Conservation (phyloP, 768 basidiomycete genomes). For the Lyophyllum decastes region DNA sequence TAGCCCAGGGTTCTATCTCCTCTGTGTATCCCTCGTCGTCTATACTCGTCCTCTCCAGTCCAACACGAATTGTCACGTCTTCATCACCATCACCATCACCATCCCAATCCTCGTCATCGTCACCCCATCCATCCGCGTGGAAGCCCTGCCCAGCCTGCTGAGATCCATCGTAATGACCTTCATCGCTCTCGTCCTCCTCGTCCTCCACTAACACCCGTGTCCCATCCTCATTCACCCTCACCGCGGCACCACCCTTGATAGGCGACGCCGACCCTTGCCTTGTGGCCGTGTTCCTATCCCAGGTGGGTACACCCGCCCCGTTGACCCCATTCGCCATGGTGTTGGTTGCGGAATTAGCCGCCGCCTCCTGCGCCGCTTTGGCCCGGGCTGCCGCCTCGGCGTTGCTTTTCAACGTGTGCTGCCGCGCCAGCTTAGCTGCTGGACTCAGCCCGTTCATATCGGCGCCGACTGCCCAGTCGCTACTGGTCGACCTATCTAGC, state of each 20-base stretch:
- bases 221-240: constrained; percentile 65
- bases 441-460: constrained; percentile 81
- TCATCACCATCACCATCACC: constrained; percentile 62
- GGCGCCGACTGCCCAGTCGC: constrained; percentile 60
- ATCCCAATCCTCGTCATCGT: constrained; percentile 76
- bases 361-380: constrained; percentile 57
- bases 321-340: constrained; percentile 23
- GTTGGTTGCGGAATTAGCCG: constrained; percentile 23
- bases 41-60: constrained; percentile 48
- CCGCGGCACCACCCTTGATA: constrained; percentile 37
- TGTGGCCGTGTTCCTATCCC: constrained; percentile 83
- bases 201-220: constrained; percentile 67
- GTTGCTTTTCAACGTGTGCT: constrained; percentile 89
- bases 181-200: constrained; percentile 64
- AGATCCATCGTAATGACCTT: constrained; percentile 44
- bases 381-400: constrained; percentile 74
- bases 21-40: constrained; percentile 57
- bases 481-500: constrained; percentile 59
- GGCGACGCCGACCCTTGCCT: constrained; percentile 48
- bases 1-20: constrained; percentile 78
- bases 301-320: constrained; percentile 55
- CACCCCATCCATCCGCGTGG: constrained; percentile 64
- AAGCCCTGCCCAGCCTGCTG: constrained; percentile 40
- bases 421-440: constrained; percentile 85
- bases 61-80: constrained; percentile 71